Percentiles rank a stretch among this genome's conserved stretches.
phyloP scores from a whole-genome alignment of 2,329 filamentous ascomycete genomes.

The Davidsoniella eucalypti region DNA sequence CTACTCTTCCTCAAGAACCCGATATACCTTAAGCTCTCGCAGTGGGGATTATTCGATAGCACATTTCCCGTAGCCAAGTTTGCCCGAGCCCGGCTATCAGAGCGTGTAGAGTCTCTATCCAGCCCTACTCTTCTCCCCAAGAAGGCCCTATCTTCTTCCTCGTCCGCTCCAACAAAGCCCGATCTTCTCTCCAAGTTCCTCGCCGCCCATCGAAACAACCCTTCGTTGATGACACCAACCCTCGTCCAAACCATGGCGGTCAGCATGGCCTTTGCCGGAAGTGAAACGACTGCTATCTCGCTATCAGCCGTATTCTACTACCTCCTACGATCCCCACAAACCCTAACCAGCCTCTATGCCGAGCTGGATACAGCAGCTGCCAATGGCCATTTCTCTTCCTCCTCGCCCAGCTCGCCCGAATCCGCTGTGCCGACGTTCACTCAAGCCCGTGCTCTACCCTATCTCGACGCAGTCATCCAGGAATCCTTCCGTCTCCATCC shows the following conservation, averaged over 20 bases:
- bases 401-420: conserved; percentile 38
- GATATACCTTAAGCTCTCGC: conserved; percentile 48
- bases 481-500: conserved; percentile 66
- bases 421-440: conserved; percentile 33
- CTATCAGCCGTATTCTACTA: conserved; percentile 59
- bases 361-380: conserved; percentile 47
- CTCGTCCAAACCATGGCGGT: conserved; percentile 55
- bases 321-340: conserved; percentile 44
- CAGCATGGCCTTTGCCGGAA: conserved; percentile 59
- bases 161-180: conserved; percentile 23
- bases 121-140: conserved; percentile 15
- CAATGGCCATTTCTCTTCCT: conserved; percentile 33
- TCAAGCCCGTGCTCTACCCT: conserved; percentile 53
- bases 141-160: conserved; percentile 1
- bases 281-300: conserved; percentile 64
- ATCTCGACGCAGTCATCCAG: conserved; percentile 63
- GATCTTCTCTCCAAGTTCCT: conserved; percentile 60
- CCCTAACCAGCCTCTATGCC: conserved; percentile 36
- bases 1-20: conserved; percentile 59
- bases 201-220: conserved; percentile 47
- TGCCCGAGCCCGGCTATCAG: conserved; percentile 48
- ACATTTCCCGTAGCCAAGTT: conserved; percentile 61
- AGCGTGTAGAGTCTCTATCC: conserved; percentile 36
- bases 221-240: conserved; percentile 54
- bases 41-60: conserved; percentile 48